Evolutionary conservation across 257 asterid species (phyloP), one percentile per base, ranked within the genome.

Genomic region (Capsicum baccatum): DNA sequence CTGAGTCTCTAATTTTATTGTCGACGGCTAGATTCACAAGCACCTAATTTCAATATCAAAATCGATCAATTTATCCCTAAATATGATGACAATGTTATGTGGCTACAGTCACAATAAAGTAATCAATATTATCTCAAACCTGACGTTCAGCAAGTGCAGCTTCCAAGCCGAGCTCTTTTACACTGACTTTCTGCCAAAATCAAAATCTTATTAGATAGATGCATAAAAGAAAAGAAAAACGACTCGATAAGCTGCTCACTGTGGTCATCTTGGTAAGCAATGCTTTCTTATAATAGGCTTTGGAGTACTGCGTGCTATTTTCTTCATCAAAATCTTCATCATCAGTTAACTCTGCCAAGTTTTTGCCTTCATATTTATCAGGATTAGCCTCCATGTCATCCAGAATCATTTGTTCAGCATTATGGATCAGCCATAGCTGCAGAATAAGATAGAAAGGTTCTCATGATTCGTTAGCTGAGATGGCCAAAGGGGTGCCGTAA

Each of bases 361-460:
- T 92, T 84, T 92, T 92, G 84, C 86, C 94, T 86, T 89, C 82
- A 83, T 96, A 96, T 84, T 96, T 93, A 81, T 85, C 89, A 68
- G 98, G 97, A 89, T 94, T 93, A 64, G 89, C 85, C 85, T 86
- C 98, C 92, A 96, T 57, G 83, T 96, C 99, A 85, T 96, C 98
- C 94, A 96, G 59, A 86, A 96, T 90, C 98, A 96, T 89, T 86
- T 96, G 99, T 85, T 96, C 99, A 84, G 98, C 98, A 85, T 94
- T 96, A 90, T 92, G 92, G 79, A 96, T 91, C 90, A 92, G 92
- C 99, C 98, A 96, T 79, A 96, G 83, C 99, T 96, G 93, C 90
- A 91, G 82, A 78, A 78, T 8, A 78, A 54, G 48, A 78, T 42
- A 54, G 26, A 26, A 54, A 14, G 14, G 50, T 54, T 74, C 6